phyloP scores from a whole-genome alignment of 257 asterid genomes.

The Capsicum chinense region DNA sequence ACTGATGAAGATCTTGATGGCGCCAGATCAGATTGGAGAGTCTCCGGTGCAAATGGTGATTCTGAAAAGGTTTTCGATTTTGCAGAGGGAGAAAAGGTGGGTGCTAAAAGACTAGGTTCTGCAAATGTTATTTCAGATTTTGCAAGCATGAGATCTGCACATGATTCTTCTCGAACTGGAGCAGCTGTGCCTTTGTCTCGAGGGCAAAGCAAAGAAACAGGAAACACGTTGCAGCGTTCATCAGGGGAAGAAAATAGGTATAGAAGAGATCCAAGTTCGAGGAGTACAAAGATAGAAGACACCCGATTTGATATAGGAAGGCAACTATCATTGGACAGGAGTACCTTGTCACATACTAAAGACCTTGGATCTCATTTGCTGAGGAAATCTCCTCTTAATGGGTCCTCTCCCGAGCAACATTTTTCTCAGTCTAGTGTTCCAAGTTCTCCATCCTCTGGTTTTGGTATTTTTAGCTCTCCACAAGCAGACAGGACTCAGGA shows the following conservation, averaged over 20 bases:
- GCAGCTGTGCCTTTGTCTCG: conserved; percentile 36
- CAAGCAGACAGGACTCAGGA: conserved; percentile 33
- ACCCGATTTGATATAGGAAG: conserved; percentile 34
- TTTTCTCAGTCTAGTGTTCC: conserved; percentile 36
- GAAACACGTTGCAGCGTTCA: conserved; percentile 20
- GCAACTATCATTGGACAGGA: conserved; percentile 38
- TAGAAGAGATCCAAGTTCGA: conserved; percentile 41
- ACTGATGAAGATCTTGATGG: conserved; percentile 40
- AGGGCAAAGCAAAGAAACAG: conserved; percentile 46
- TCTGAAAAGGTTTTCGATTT: conserved; percentile 38
- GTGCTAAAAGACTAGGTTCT: conserved; percentile 30
- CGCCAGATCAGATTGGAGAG: conserved; percentile 41
- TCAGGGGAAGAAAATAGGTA: conserved; percentile 31
- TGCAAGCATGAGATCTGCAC: conserved; percentile 23
- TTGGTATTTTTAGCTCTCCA: conserved; percentile 51
- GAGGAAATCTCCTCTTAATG: conserved; percentile 28
- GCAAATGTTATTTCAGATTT: conserved; percentile 20
- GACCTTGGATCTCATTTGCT: conserved; percentile 26
- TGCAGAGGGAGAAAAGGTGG: conserved; percentile 31
- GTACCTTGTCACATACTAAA: conserved; percentile 37
- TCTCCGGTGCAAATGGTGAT: conserved; percentile 41
- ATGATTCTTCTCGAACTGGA: conserved; percentile 32
- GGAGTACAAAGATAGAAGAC: conserved; percentile 32
- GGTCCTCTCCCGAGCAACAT: conserved; percentile 37
- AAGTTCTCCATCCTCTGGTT: conserved; percentile 50